phyloP scores from a whole-genome alignment of 306 rosid genomes.

The Acacia acuminata region DNA sequence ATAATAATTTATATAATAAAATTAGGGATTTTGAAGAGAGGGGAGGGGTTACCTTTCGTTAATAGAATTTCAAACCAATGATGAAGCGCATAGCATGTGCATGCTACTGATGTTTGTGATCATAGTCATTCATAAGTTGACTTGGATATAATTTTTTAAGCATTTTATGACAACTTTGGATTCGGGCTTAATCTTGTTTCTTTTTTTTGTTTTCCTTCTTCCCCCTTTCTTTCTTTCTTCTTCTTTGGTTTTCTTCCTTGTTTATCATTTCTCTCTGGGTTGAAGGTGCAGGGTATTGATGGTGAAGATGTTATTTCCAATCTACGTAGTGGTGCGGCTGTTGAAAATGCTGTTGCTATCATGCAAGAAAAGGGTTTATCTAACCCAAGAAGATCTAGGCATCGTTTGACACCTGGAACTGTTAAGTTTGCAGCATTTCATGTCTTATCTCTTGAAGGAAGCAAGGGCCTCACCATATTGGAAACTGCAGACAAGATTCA shows the following conservation, averaged over 20 bases:
- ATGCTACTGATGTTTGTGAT: conserved; percentile 8
- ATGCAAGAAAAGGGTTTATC: conserved; percentile 75
- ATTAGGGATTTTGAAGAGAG: not conserved
- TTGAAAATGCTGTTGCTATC: conserved; percentile 64
- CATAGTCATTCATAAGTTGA: conserved; percentile 2
- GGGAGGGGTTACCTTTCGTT: not conserved
- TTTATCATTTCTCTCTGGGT: conserved; percentile 20
- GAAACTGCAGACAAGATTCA: conserved; percentile 85
- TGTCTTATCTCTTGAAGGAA: conserved; percentile 83
- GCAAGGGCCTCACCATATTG: conserved; percentile 65
- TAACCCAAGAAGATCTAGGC: conserved; percentile 65
- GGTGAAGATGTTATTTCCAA: conserved; percentile 57
- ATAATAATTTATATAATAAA: not conserved
- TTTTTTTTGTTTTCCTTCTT: not conserved
- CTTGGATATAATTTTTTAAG: not conserved
- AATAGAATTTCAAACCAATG: not conserved
- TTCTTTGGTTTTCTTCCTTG: conserved; percentile 1
- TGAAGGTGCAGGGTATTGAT: conserved; percentile 59
- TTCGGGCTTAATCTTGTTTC: conserved; percentile 7
- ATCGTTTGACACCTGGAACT: conserved; percentile 80
- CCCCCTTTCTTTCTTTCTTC: not conserved
- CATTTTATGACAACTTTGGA: conserved; percentile 4
- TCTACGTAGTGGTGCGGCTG: conserved; percentile 78
- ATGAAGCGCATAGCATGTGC: not conserved
- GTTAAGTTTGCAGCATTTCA: conserved; percentile 89